Evolutionary conservation across 257 asterid species (phyloP).

Genomic region (Cynanchum wilfordii): DNA sequence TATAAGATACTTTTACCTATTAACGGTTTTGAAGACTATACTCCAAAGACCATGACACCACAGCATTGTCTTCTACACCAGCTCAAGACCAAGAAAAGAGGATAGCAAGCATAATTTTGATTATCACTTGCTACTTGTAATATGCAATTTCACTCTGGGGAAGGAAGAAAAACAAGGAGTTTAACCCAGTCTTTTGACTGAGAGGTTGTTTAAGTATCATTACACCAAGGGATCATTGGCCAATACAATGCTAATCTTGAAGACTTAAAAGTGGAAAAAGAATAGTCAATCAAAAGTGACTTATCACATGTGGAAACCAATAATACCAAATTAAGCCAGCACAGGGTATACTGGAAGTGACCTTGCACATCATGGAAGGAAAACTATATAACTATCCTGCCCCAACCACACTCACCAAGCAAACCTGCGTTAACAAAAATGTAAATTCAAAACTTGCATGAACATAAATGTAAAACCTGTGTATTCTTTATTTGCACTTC

Average conservation of each 20-base stretch:
- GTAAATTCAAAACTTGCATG: not conserved
- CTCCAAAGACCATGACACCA: not conserved
- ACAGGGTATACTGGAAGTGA: not conserved
- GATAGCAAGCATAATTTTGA: not conserved
- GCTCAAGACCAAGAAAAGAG: not conserved
- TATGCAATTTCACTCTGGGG: not conserved
- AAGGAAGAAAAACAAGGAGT: not conserved
- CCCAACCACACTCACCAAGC: not conserved
- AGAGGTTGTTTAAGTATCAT: not conserved
- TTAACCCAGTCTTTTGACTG: not conserved
- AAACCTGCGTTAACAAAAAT: not conserved
- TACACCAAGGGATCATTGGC: not conserved
- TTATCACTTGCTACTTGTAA: not conserved
- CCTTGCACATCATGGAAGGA: not conserved
- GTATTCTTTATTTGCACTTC: slow-evolving; percentile 62
- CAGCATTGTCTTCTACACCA: not conserved
- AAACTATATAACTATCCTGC: not conserved
- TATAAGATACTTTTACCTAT: slow-evolving; percentile 3
- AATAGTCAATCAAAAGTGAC: not conserved
- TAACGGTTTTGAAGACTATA: not conserved
- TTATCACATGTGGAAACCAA: not conserved
- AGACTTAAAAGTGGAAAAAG: not conserved
- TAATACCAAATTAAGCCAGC: not conserved
- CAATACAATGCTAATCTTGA: not conserved
- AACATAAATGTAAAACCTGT: slow-evolving; percentile 41